These are phyloP conservation scores for Leptomonas pyrrhocoris DNA, from an alignment of 208 protist genomes.

Conservation along the genomic window DNA sequence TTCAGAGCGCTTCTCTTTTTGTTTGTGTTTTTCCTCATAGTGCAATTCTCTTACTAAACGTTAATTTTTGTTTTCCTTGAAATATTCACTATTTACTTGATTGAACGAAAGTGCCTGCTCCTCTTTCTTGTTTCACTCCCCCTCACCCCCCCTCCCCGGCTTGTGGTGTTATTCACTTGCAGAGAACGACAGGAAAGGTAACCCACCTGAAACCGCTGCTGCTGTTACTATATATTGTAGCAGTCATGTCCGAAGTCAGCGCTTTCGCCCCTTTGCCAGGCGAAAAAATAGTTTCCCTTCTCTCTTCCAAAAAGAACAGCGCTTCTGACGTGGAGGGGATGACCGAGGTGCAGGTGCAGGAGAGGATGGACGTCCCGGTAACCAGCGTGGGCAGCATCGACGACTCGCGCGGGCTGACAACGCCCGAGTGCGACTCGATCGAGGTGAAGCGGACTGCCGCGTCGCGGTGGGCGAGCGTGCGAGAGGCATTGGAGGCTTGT, in stretches of 20 bases:
- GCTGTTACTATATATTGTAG: too few relatives aligned
- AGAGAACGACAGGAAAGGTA: too few relatives aligned
- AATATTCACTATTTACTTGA: neutral
- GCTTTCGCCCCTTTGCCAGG: neutral
- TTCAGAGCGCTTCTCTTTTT: conserved; percentile 1
- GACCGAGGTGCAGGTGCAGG: conserved; percentile 11
- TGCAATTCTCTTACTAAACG: too few relatives aligned
- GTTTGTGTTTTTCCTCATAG: neutral
- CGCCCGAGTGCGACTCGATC: conserved; percentile 20
- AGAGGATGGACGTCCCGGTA: conserved; percentile 4
- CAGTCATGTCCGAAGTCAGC: neutral
- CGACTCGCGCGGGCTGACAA: conserved; percentile 21
- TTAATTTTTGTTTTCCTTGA: conserved; percentile 1
- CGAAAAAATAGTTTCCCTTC: conserved; percentile 1
- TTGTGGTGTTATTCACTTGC: too few relatives aligned
- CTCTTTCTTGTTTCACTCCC: too few relatives aligned
- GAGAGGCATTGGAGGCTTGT: conserved; percentile 25
- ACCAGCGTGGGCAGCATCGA: conserved; percentile 17
- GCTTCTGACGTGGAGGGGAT: conserved; percentile 17
- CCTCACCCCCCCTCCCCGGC: too few relatives aligned
- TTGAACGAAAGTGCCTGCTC: too few relatives aligned
- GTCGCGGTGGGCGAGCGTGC: conserved; percentile 17
- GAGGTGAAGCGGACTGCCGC: neutral
- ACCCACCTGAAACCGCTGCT: too few relatives aligned
- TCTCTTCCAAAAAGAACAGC: conserved; percentile 17